Evolutionary conservation across 2,329 filamentous ascomycete genomes (phyloP).

Genomic region (Aureobasidium sp.): DNA sequence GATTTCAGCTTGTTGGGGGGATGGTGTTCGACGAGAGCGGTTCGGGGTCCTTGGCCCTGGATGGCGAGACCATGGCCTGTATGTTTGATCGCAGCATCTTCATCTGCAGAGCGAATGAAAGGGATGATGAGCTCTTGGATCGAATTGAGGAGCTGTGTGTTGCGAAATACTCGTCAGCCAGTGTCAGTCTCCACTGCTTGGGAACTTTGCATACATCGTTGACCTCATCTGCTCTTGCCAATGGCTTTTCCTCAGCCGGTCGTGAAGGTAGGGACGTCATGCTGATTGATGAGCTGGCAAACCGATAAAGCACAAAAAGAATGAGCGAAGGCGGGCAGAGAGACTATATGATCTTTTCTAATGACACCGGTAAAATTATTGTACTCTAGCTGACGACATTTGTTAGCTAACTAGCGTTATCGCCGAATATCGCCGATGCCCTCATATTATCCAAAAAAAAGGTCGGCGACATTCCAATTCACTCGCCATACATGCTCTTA

Average conservation of each 20-base stretch:
- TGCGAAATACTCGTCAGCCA: conserved; percentile 2
- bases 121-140: conserved; percentile 60
- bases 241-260: conserved; percentile 14
- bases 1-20: conserved; percentile 34
- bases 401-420: background rate
- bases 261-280: conserved; percentile 15
- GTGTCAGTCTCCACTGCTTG: background rate
- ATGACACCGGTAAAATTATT: background rate
- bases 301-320: background rate
- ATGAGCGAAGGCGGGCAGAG: no score
- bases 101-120: conserved; percentile 63
- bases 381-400: background rate
- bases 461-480: background rate
- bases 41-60: conserved; percentile 50
- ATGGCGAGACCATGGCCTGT: conserved; percentile 49
- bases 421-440: background rate
- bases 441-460: background rate
- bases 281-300: background rate
- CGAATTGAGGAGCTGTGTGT: conserved; percentile 53
- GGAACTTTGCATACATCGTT: conserved; percentile 23
- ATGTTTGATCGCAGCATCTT: conserved; percentile 47
- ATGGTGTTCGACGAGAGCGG: conserved; percentile 35
- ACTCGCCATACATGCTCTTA: background rate
- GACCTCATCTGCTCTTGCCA: conserved; percentile 26
- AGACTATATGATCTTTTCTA: background rate